phyloP scores from a whole-genome alignment of 1,284 basidiomycete genomes.

The Ustilago trichophora region DNA sequence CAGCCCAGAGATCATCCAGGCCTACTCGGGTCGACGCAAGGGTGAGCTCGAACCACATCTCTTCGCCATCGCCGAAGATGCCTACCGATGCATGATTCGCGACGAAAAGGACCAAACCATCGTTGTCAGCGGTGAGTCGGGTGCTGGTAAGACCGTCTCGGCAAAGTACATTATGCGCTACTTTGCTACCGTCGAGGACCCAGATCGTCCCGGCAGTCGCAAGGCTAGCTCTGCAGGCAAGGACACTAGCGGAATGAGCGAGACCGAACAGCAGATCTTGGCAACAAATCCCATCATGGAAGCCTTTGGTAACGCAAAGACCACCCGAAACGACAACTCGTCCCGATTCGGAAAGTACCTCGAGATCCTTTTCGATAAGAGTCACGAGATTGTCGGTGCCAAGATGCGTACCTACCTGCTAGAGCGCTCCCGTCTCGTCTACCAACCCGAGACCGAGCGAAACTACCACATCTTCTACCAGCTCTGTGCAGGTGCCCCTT shows the following conservation, averaged over 20 bases:
- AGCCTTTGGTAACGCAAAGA: conserved; percentile 99
- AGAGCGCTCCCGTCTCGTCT: conserved; percentile 95
- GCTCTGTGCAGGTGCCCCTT: conserved; percentile 92
- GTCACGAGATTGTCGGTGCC: conserved; percentile 95
- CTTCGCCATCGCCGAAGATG: conserved; percentile 99
- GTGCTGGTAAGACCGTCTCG: conserved; percentile 98
- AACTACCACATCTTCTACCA: conserved; percentile 99
- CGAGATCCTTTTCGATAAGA: conserved; percentile 95
- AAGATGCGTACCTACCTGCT: conserved; percentile 96
- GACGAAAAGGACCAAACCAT: conserved; percentile 97
- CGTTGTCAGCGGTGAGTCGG: conserved; percentile 98
- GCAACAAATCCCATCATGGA: conserved; percentile 99
- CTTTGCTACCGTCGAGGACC: conserved; percentile 96
- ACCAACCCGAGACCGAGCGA: conserved; percentile 89
- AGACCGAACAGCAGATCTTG: conserved; percentile 94
- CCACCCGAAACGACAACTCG: conserved; percentile 98
- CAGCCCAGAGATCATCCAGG: conserved; percentile 95
- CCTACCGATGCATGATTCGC: conserved; percentile 95
- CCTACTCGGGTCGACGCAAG: conserved; percentile 88
- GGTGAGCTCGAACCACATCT: conserved; percentile 97
- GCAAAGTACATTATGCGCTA: conserved; percentile 99
- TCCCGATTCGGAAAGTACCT: conserved; percentile 99
- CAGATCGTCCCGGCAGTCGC: conserved; percentile 68
- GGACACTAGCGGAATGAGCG: conserved; percentile 77
- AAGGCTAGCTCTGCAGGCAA: conserved; percentile 69